Evolutionary conservation across 176 grass and related monocot genomes (phyloP).

Genomic region (Phoenix roebelenii): DNA sequence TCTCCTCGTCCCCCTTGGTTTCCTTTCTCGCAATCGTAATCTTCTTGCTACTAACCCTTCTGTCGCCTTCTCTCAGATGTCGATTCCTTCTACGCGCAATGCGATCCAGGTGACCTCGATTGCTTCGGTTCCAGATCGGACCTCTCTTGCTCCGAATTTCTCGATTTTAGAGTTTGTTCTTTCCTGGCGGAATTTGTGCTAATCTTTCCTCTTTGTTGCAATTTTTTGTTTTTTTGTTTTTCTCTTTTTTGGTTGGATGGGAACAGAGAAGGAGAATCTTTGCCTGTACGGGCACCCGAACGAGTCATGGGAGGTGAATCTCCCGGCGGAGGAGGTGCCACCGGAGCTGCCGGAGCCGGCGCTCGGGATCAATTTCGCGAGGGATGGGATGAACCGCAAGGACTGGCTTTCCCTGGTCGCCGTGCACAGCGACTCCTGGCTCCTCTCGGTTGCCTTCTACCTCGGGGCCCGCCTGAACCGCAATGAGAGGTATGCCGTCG

Average conservation of each 20-base stretch:
- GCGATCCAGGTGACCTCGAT: slow-evolving; percentile 7
- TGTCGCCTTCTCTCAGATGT: slow-evolving; percentile 8
- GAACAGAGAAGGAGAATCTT: slow-evolving; percentile 17
- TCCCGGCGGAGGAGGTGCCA: slow-evolving; percentile 19
- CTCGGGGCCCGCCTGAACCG: slow-evolving; percentile 18
- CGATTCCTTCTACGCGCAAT: slow-evolving; percentile 18
- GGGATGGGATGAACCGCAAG: slow-evolving; percentile 16
- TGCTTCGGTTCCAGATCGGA: background rate
- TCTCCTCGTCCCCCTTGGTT: background rate
- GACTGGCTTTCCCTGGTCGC: slow-evolving; percentile 18
- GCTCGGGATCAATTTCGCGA: slow-evolving; percentile 14
- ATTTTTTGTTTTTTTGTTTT: background rate
- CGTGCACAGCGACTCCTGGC: slow-evolving; percentile 20
- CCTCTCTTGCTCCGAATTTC: background rate
- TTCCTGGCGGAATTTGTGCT: too few relatives aligned
- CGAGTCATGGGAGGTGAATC: slow-evolving; percentile 18
- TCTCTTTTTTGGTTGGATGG: background rate
- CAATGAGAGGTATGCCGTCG: slow-evolving; percentile 10
- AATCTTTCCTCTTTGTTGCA: too few relatives aligned
- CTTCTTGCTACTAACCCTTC: too few relatives aligned
- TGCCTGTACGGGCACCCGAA: slow-evolving; percentile 20
- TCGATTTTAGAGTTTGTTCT: too few relatives aligned
- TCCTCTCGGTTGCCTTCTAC: slow-evolving; percentile 16
- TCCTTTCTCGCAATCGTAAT: background rate
- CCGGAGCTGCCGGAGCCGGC: slow-evolving; percentile 20